phyloP scores from a whole-genome alignment of 768 basidiomycete species.

The Trametes coccinea region DNA sequence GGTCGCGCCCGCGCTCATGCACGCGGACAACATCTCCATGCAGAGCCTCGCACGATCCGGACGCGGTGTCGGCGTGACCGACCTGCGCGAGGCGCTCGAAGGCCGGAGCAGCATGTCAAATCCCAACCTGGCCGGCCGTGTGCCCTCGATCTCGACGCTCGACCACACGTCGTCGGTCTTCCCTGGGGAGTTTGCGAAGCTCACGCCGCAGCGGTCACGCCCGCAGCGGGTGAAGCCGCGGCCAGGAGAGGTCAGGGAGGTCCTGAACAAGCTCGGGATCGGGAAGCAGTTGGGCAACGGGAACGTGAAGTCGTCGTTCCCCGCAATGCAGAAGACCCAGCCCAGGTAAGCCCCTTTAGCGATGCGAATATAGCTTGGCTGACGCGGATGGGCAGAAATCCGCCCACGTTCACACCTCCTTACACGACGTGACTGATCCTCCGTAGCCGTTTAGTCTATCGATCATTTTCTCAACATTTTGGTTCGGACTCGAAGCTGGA shows the following conservation, averaged over 20 bases:
- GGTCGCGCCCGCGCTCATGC: constrained; percentile 85
- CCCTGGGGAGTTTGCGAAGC: constrained; percentile 42
- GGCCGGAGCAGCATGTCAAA: constrained; percentile 84
- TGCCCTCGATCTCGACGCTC: constrained; percentile 75
- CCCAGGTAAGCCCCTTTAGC: constrained; percentile 36
- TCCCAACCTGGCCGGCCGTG: constrained; percentile 57
- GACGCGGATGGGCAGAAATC: constrained; percentile 9
- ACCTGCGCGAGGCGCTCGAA: constrained; percentile 86
- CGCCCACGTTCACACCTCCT: constrained; percentile 33
- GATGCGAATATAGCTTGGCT: background rate
- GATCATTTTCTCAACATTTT: background rate
- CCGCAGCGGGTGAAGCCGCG: constrained; percentile 50
- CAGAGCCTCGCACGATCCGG: constrained; percentile 80
- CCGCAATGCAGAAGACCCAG: constrained; percentile 49
- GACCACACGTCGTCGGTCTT: constrained; percentile 61
- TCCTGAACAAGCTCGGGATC: constrained; percentile 80
- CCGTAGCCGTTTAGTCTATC: background rate
- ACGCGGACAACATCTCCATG: constrained; percentile 86
- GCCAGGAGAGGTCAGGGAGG: constrained; percentile 75
- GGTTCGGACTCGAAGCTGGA: background rate
- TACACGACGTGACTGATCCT: constrained; percentile 33
- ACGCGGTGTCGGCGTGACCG: constrained; percentile 82
- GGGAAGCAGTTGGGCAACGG: constrained; percentile 65
- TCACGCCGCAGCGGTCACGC: constrained; percentile 56
- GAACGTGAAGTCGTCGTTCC: constrained; percentile 74